Evolutionary conservation across 2,329 filamentous ascomycete species (phyloP).

Genomic region (Trichoderma lentiforme): DNA sequence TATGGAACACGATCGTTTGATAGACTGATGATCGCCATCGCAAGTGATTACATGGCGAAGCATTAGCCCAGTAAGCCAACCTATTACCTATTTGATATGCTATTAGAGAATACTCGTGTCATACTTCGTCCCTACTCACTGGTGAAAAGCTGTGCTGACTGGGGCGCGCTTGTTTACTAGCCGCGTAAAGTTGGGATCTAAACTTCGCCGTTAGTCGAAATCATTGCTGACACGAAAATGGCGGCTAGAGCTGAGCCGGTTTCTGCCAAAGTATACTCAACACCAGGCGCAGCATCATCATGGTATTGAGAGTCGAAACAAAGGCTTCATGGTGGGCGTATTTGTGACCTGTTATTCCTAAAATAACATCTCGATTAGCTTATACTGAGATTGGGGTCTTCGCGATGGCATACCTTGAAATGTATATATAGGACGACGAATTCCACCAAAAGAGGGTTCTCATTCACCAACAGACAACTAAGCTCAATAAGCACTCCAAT

Average conservation of each 20-base stretch:
- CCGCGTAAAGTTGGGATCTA: neutral
- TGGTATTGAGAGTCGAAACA: neutral
- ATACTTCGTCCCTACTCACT: neutral
- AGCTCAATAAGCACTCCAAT: neutral
- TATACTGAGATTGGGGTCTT: neutral
- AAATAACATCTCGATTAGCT: neutral
- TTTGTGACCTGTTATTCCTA: fast-evolving
- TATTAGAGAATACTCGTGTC: neutral
- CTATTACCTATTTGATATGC: neutral
- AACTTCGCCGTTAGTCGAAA: neutral
- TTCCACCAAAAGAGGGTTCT: neutral
- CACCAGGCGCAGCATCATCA: neutral
- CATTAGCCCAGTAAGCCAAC: neutral
- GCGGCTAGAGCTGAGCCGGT: neutral
- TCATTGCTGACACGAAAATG: neutral
- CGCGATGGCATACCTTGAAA: neutral
- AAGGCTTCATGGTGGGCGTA: neutral
- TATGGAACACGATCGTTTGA: neutral
- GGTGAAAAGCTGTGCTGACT: neutral
- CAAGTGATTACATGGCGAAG: neutral
- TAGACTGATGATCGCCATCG: neutral
- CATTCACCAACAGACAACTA: neutral
- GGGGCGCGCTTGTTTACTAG: neutral
- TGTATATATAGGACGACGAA: neutral
- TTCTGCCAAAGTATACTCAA: neutral